A percentile compares a stretch with the other conserved stretches of the same genome.
These are phyloP conservation scores for Dioszegia crocea DNA, from an alignment of 768 basidiomycete genomes.

Conservation along the genomic window DNA sequence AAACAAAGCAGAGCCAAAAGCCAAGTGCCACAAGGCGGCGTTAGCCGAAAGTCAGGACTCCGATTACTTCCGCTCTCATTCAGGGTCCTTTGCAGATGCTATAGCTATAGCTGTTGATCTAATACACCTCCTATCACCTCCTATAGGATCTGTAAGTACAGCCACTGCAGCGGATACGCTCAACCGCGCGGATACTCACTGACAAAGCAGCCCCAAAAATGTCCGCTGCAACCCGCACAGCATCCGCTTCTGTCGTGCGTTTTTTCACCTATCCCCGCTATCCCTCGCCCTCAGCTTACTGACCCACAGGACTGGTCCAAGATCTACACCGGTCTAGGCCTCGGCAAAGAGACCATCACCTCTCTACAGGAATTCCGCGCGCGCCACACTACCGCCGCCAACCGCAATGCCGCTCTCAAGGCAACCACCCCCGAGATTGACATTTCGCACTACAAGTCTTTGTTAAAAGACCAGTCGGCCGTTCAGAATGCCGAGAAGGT, in stretches of 20 bases:
- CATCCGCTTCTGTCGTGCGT: slow-evolving; percentile 45
- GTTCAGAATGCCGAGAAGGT: slow-evolving; percentile 90
- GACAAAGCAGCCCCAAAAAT: slow-evolving; percentile 19
- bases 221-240: slow-evolving; percentile 39
- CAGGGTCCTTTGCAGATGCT: background rate
- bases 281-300: background rate
- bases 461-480: slow-evolving; percentile 86
- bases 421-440: slow-evolving; percentile 70
- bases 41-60: background rate
- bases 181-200: background rate
- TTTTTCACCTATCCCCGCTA: background rate
- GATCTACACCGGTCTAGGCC: slow-evolving; percentile 49
- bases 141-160: background rate
- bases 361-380: slow-evolving; percentile 93
- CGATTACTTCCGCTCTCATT: slow-evolving; percentile 2
- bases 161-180: background rate
- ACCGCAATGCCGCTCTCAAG: slow-evolving; percentile 44
- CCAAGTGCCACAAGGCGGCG: slow-evolving; percentile 26
- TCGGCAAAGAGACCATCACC: slow-evolving; percentile 70
- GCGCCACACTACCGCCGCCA: slow-evolving; percentile 74
- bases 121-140: background rate
- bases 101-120: background rate
- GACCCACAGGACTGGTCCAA: slow-evolving; percentile 48
- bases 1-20: background rate
- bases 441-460: slow-evolving; percentile 81